phyloP scores from a whole-genome alignment of 805 yeast species.

The Teunomyces gatunensis region DNA sequence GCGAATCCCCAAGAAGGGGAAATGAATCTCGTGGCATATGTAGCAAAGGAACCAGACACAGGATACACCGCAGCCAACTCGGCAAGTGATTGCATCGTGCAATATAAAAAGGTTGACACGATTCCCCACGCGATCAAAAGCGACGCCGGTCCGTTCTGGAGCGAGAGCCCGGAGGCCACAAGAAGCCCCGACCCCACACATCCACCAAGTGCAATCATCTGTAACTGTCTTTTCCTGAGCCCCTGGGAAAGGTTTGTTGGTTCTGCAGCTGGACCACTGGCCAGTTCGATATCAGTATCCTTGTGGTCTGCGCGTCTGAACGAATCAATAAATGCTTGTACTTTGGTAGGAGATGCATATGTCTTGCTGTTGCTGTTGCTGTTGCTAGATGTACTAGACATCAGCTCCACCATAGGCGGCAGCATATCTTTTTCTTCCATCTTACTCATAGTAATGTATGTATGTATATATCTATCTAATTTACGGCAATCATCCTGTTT shows the following conservation, averaged over 20 bases:
- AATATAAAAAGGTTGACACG: constrained; percentile 38
- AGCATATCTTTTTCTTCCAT: neutral
- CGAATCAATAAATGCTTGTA: constrained; percentile 27
- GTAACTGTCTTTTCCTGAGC: constrained; percentile 30
- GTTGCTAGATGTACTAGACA: neutral
- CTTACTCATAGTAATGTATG: neutral
- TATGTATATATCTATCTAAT: no score
- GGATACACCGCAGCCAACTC: constrained; percentile 40
- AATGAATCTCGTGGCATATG: constrained; percentile 39
- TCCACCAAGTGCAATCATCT: constrained; percentile 42
- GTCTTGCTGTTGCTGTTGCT: neutral
- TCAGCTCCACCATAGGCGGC: neutral
- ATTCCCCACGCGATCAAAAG: constrained; percentile 40
- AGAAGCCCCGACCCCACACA: constrained; percentile 43
- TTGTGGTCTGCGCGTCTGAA: constrained; percentile 27
- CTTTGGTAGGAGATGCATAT: constrained; percentile 6
- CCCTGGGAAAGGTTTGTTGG: constrained; percentile 17
- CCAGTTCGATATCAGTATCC: constrained; percentile 8
- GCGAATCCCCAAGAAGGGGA: constrained; percentile 46
- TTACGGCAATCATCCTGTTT: neutral
- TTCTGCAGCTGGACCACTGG: constrained; percentile 5
- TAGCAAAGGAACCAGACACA: constrained; percentile 41
- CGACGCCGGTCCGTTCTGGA: constrained; percentile 31
- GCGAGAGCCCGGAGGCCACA: constrained; percentile 39
- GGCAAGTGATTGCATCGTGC: constrained; percentile 43